Base-by-base conservation (phyloP, 192 early-diverging fungal species). In the Podochytrium sp. region DNA sequence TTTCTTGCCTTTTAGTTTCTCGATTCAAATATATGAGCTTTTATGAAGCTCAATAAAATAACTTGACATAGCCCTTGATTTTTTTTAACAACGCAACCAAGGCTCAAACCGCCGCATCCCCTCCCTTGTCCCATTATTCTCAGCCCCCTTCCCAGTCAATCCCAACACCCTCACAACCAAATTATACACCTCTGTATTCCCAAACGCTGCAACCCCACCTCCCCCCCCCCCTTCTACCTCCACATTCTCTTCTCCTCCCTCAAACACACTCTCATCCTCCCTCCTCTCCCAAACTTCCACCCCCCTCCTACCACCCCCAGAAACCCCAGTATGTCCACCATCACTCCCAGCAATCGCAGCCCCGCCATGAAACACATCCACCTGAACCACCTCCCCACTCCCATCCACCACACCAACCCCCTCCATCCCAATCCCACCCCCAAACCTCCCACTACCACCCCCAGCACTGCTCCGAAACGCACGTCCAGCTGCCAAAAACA, bases 401-500 rank as follows among this genome's bases (percentile, higher is more conserved):
- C 14, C 2, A 4, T 49, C 58, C 40, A 73, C 34, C 42, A n/a
- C 41, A 32, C 25, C 34, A 2, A 12, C 40, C 25, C 12, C n/a
- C 14, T 23, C 7, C 10, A 27, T 58, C 23, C 14, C 30, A 61
- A 27, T 34, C 35, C 18, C 7, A n/a, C 29, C 10, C 40, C 53
- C 30, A 75, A 93, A 91, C 2, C 84, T 77, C 0, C 93, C 92
- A 2, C 94, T 95, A 29, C 73, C 78, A 2, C 92, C 95, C 59
- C 94, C 78, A 76, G 96, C 95, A 10, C 93, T 1, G 93, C 91
- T 7, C 41, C 41, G 38, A 74, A 95, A 93, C 1, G 86, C 80
- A 0, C 93, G 92, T 2, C 95, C 96, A 30, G 76, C 78, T 2
- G 94, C 95, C 62, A 95, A 75, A 75, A 98, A 97, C 7, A 94